These are phyloP conservation scores for Colletotrichum orchidophilum DNA, from an alignment of 2,329 filamentous ascomycete species.

Conservation along the genomic window DNA sequence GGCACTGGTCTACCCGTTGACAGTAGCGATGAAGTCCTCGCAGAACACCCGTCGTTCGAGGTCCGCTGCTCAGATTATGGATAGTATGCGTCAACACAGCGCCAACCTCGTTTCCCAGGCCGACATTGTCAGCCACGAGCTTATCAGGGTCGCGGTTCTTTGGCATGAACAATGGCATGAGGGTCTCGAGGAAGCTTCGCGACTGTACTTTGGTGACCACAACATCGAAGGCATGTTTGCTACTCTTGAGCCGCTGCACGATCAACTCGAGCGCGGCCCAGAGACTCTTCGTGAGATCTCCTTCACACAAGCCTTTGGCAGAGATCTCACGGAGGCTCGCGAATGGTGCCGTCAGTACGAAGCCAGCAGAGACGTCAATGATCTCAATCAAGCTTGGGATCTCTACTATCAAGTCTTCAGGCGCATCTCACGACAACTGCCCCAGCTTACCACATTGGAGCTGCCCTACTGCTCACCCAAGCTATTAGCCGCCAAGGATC, in stretches of 20 bases:
- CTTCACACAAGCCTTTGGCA: conserved; percentile 96
- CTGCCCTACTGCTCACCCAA: conserved; percentile 97
- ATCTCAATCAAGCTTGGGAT: conserved; percentile 98
- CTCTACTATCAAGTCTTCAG: conserved; percentile 99
- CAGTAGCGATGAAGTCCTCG: conserved; percentile 94
- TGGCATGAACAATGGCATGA: conserved; percentile 99
- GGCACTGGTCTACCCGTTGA: conserved; percentile 94
- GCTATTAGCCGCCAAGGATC: conserved; percentile 82
- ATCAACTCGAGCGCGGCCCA: conserved; percentile 88
- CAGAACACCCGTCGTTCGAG: conserved; percentile 85
- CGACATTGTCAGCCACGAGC: conserved; percentile 92
- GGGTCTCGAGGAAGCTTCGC: conserved; percentile 93
- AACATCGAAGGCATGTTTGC: conserved; percentile 98
- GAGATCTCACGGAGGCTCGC: conserved; percentile 92
- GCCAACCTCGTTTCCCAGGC: conserved; percentile 93
- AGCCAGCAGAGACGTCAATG: conserved; percentile 86
- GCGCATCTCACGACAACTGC: conserved; percentile 91
- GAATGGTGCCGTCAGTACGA: conserved; percentile 97
- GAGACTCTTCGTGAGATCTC: conserved; percentile 96
- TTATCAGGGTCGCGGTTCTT: conserved; percentile 94
- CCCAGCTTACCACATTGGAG: conserved; percentile 91
- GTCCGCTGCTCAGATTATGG: conserved; percentile 94
- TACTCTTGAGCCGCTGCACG: conserved; percentile 88
- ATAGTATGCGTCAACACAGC: conserved; percentile 96
- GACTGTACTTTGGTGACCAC: conserved; percentile 96